Conservation (phyloP, 495 filamentous ascomycete species). For the Ramalina peruviana region DNA sequence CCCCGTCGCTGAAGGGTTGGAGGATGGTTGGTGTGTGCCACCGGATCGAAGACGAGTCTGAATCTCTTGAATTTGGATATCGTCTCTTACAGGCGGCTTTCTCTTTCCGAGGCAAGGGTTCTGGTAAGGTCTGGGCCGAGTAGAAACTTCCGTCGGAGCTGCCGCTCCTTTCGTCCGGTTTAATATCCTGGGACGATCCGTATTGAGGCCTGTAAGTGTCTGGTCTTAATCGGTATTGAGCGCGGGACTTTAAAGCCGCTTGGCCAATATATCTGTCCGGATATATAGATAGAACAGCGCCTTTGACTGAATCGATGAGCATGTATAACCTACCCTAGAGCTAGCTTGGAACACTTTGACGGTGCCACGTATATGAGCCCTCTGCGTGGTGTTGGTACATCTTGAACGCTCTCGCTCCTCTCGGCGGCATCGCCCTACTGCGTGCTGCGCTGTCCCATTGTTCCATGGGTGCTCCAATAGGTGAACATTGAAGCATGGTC, state of each 20-base stretch:
- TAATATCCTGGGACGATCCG: neutral
- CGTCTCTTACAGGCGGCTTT: too few species aligned
- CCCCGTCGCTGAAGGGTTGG: neutral
- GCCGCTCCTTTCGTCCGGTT: neutral
- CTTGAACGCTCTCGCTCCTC: too few species aligned
- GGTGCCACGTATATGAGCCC: neutral
- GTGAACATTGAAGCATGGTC: too few species aligned
- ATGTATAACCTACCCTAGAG: too few species aligned
- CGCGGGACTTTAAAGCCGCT: conserved; percentile 1
- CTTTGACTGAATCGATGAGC: conserved; percentile 5
- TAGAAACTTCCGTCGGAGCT: neutral
- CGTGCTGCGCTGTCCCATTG: too few species aligned
- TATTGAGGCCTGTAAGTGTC: neutral
- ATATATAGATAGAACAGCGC: conserved; percentile 1
- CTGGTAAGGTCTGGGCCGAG: conserved; percentile 3
- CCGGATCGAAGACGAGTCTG: too few species aligned
- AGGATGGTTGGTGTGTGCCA: too few species aligned
- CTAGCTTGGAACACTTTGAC: neutral
- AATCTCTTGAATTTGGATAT: too few species aligned
- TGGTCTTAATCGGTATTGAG: conserved; percentile 2
- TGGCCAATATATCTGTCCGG: conserved; percentile 9
- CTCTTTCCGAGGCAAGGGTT: too few species aligned
- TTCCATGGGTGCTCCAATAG: too few species aligned
- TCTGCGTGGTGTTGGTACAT: too few species aligned
- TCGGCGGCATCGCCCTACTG: too few species aligned